These are phyloP conservation scores for Nidula microcarpa DNA, from an alignment of 768 basidiomycete genomes.

Conservation along the genomic window DNA sequence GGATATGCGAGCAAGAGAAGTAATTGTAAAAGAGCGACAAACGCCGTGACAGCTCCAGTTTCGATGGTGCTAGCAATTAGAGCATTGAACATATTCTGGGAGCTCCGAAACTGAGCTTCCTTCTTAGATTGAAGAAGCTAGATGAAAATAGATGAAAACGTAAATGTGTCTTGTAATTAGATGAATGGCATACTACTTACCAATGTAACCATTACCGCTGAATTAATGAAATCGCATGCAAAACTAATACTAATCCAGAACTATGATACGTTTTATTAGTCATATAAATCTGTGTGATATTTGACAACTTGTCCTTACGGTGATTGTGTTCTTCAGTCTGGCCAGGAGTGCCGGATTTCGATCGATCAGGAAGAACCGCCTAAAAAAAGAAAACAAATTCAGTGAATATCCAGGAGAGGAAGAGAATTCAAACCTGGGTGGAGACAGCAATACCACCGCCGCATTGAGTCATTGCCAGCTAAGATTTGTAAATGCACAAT, in stretches of 20 bases:
- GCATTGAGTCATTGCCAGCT: not conserved
- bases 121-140: not conserved
- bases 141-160: not conserved
- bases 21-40: not conserved
- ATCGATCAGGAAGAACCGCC: not conserved
- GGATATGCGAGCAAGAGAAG: not conserved
- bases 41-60: not conserved
- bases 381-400: not conserved
- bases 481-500: not conserved
- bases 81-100: not conserved
- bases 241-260: not conserved
- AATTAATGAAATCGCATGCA: not conserved
- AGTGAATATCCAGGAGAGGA: not conserved
- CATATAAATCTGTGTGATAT: not conserved
- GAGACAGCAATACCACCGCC: not conserved
- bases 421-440: not conserved
- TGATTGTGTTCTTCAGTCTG: not conserved
- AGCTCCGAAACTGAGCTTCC: not conserved
- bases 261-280: not conserved
- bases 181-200: not conserved
- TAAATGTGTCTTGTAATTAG: not conserved
- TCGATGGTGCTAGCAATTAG: not conserved
- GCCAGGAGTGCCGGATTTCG: not conserved
- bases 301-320: not conserved
- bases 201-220: not conserved